These are phyloP conservation scores for Solanum acaule DNA, from an alignment of 257 asterid genomes.

Conservation along the genomic window DNA sequence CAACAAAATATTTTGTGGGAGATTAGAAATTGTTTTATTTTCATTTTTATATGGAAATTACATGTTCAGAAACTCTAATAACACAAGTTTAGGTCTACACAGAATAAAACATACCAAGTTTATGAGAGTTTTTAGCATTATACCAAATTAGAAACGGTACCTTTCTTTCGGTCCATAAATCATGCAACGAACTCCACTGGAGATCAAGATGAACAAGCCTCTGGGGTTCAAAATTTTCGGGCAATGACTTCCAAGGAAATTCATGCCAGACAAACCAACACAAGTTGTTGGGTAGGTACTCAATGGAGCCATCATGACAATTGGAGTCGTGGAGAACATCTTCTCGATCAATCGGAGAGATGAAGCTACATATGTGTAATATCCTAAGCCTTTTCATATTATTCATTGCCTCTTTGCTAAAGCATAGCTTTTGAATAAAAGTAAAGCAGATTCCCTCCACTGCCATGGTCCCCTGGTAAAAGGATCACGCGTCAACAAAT, in stretches of 20 bases:
- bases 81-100: not conserved
- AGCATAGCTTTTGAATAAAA: not conserved
- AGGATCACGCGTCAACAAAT: not conserved
- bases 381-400: not conserved
- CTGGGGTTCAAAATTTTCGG: not conserved
- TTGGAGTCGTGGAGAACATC: not conserved
- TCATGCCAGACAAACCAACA: not conserved
- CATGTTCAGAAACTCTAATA: too few relatives aligned
- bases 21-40: not conserved
- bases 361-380: not conserved
- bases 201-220: not conserved
- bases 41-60: too few relatives aligned
- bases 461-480: not conserved
- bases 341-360: not conserved
- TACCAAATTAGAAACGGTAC: not conserved
- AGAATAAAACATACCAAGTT: not conserved
- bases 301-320: not conserved
- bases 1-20: not conserved
- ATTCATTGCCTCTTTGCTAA: not conserved
- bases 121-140: not conserved
- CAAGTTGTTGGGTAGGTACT: not conserved
- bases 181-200: not conserved
- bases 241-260: not conserved
- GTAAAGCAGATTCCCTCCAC: not conserved
- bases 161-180: not conserved